Conservation (phyloP, 257 asterid genomes). For the Jacaranda copaia region DNA sequence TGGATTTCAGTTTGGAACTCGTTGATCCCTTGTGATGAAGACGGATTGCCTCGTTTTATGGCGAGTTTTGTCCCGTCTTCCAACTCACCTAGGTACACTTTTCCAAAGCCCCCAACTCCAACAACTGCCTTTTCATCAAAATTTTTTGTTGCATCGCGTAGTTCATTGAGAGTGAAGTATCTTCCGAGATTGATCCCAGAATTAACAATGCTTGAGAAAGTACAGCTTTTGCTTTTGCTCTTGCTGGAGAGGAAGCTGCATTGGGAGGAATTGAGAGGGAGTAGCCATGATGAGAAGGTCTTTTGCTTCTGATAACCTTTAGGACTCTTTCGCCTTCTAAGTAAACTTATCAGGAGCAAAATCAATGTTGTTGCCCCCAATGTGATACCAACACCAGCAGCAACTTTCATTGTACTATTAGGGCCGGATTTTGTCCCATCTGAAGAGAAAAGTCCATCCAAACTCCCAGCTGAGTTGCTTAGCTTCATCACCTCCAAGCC, state of each 20-base stretch:
- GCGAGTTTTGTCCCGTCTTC: slow-evolving; percentile 77
- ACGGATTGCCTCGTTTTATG: slow-evolving; percentile 84
- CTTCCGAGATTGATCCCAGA: slow-evolving; percentile 72
- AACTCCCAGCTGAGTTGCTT: slow-evolving; percentile 81
- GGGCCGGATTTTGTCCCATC: slow-evolving; percentile 41
- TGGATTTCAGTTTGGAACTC: slow-evolving; percentile 89
- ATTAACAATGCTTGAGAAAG: slow-evolving; percentile 59
- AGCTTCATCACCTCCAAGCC: slow-evolving; percentile 92
- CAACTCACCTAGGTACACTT: slow-evolving; percentile 74
- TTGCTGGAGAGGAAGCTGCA: slow-evolving; percentile 80
- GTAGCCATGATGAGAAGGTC: slow-evolving; percentile 90
- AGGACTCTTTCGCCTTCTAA: slow-evolving; percentile 50
- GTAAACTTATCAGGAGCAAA: slow-evolving; percentile 42
- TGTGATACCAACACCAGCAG: slow-evolving; percentile 56
- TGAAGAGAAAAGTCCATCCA: slow-evolving; percentile 82
- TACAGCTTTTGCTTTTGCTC: slow-evolving; percentile 67
- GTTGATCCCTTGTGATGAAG: slow-evolving; percentile 86
- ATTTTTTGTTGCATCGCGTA: slow-evolving; percentile 71
- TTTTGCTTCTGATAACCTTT: slow-evolving; percentile 73
- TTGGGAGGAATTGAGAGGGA: slow-evolving; percentile 68
- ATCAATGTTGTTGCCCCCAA: slow-evolving; percentile 49
- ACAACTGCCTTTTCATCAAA: slow-evolving; percentile 73
- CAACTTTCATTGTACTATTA: slow-evolving; percentile 44
- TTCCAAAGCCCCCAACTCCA: slow-evolving; percentile 97
- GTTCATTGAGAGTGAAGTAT: slow-evolving; percentile 65